Conservation (phyloP, 2,329 filamentous ascomycete genomes). For the Pezicula radicicola region DNA sequence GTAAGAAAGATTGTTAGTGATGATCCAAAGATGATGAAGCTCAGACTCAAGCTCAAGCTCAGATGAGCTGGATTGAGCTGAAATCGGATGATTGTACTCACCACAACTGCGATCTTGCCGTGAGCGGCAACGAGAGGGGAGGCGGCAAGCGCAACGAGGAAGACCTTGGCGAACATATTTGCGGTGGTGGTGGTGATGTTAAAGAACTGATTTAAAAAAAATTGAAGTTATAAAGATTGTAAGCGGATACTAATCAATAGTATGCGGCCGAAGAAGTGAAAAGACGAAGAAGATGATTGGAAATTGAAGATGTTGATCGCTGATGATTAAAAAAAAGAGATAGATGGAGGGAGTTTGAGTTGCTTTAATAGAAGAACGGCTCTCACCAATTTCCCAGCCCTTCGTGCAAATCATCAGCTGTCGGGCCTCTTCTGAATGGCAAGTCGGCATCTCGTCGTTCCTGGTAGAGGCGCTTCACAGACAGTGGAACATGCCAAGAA, state of each 20-base stretch:
- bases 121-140: conserved; percentile 57
- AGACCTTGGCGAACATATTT: conserved; percentile 22
- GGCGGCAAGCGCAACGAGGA: conserved; percentile 38
- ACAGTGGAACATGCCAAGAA: conserved; percentile 11
- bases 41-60: too few relatives aligned
- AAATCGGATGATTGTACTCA: conserved; percentile 8
- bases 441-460: background rate
- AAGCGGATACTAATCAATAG: conserved; percentile 27
- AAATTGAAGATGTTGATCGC: conserved; percentile 22
- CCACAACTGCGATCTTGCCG: conserved; percentile 48
- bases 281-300: conserved; percentile 7
- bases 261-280: conserved; percentile 20
- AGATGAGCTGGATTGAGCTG: background rate
- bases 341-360: conserved; percentile 10
- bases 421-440: background rate
- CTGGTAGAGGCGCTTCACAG: background rate
- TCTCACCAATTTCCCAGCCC: background rate
- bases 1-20: conserved; percentile 6
- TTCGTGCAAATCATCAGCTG: background rate
- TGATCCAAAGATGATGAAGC: background rate
- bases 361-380: conserved; percentile 20
- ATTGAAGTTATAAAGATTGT: conserved; percentile 17
- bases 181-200: conserved; percentile 8
- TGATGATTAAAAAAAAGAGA: conserved; percentile 17
- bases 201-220: conserved; percentile 10